Base-by-base conservation (phyloP, 495 filamentous ascomycete species). In the Talaromyces nanjingensis region DNA sequence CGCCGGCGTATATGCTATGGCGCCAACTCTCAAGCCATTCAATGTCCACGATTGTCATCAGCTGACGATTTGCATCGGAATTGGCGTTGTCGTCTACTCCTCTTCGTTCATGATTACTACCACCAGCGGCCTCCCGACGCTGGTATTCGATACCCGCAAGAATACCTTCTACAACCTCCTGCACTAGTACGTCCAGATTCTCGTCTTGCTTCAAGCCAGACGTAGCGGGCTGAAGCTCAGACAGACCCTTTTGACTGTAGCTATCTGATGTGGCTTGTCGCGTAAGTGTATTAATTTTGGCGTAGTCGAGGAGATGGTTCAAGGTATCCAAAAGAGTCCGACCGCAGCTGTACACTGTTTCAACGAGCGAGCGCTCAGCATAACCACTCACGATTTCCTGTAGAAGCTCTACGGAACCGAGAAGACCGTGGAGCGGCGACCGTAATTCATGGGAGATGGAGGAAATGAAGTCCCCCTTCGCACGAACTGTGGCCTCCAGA, bases 321-420 rank as follows among this genome's bases (percentile, higher is more conserved):
- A 42, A 6, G 37, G 37, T 42, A 63, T 91, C 89, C 16, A 92
- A 75, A 0, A 91, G 70, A 0, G 89, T 90, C 57, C 81, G 81
- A 1, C 85, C 85, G 59, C 86, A 91, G 14, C 82, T 83, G 29
- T 87, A 82, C 39, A 91, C 82, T 25, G 87, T 89, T 60, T 86
- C 79, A 0, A 89, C 76, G 49, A 88, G 80, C 47, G 80, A 82
- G 20, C 72, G 72, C 64, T 87, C 84, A 65, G 39, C 81, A 79
- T 65, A 89, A 83, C 83, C 86, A 91, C 3, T 89, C 71, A 0
- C 37, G 3, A 16, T n/a, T 5, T 42, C 37, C 14, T 42, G 37
- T 42, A 42, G 37, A 16, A 42, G 37, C 37, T 42, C 37, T 12
- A 42, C 37, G 1, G 37, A 42, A 42, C 37, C 37, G 11, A 42